Base-by-base conservation (phyloP, 2,329 filamentous ascomycete species). In the Chaetomiaceae sp. region DNA sequence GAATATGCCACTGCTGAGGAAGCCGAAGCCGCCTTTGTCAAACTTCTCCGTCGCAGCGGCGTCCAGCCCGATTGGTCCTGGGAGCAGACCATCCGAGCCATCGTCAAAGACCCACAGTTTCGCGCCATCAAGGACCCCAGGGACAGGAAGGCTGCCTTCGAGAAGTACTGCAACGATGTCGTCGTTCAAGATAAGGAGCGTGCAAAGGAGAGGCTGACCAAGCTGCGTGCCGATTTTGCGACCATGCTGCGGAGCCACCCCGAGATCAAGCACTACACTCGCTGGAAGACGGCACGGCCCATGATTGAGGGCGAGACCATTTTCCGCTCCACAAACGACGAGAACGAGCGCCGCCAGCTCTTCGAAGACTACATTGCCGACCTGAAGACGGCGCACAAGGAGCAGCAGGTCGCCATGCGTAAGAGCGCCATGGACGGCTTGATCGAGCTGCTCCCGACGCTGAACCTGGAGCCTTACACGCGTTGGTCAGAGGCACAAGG, bases 181-280 rank as follows among this genome's bases (percentile, higher is more conserved):
- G 81, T 93, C 57, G 75, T 86, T 56, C 88, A 96, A 70, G 93
- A 98, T 70, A 93, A 94, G 72, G 88, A 94, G 66, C 86, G 86
- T 57, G 90, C 90, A 62, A 91, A 95, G 68, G 91, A 97, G 69
- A 84, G 93, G 63, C 76, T 95, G 65, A 77, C 87, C 58, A 97
- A 96, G 72, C 76, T 97, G 61, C 87, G 89, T 60, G 78, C 86
- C 66, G 93, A 97, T 73, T 98, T 98, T 67, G 85, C 86, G 57
- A 90, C 84, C 45, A 98, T 98, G 93, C 78, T 98, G 56, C 88
- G 85, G 68, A 90, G 89, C 56, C 91, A 98, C 65, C 89, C 90
- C 51, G 93, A 98, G 67, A 97, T 98, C 67, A 93, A 90, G 66
- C 82, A 96, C 65, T 96, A 94, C 66, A 96, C 91, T 34, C 85